Percentiles rank a stretch among this genome's conserved stretches.
These are phyloP conservation scores for Penicillium egyptiacum DNA, from an alignment of 495 filamentous ascomycete species.

Conservation along the genomic window DNA sequence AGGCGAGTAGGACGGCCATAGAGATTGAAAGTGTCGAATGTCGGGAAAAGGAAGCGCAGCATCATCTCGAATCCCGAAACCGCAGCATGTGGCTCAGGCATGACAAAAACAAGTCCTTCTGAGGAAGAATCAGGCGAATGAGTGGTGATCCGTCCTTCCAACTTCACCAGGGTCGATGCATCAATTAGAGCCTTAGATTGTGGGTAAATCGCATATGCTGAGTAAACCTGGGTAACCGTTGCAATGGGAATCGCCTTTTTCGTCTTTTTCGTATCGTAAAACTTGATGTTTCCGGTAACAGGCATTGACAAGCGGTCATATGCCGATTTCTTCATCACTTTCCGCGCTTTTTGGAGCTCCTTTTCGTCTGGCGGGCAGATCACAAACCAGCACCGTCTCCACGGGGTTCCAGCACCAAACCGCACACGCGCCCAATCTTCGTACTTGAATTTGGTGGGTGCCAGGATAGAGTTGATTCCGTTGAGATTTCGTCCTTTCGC, in stretches of 20 bases:
- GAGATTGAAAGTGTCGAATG: slow-evolving; percentile 87
- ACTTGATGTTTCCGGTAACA: slow-evolving; percentile 85
- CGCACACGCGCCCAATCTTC: slow-evolving; percentile 96
- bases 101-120: slow-evolving; percentile 95
- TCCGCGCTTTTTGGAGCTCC: slow-evolving; percentile 77
- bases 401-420: slow-evolving; percentile 95
- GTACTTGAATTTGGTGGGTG: slow-evolving; percentile 67
- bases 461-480: slow-evolving; percentile 83
- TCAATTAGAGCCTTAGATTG: slow-evolving; percentile 92
- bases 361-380: slow-evolving; percentile 91
- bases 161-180: slow-evolving; percentile 88
- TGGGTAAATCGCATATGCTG: slow-evolving; percentile 93
- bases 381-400: slow-evolving; percentile 96
- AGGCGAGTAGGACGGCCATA: slow-evolving; percentile 89
- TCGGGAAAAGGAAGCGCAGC: slow-evolving; percentile 91
- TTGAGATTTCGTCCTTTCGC: slow-evolving; percentile 89
- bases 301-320: slow-evolving; percentile 70
- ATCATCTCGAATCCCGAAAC: slow-evolving; percentile 96
- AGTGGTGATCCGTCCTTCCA: slow-evolving; percentile 87
- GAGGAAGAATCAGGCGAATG: slow-evolving; percentile 71
- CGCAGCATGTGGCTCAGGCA: slow-evolving; percentile 90
- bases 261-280: slow-evolving; percentile 91
- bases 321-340: slow-evolving; percentile 80
- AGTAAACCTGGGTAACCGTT: slow-evolving; percentile 84
- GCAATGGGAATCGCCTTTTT: slow-evolving; percentile 91